These are phyloP conservation scores for Herpomyces periplanetae DNA, from an alignment of 2,329 filamentous ascomycete species.

Conservation along the genomic window DNA sequence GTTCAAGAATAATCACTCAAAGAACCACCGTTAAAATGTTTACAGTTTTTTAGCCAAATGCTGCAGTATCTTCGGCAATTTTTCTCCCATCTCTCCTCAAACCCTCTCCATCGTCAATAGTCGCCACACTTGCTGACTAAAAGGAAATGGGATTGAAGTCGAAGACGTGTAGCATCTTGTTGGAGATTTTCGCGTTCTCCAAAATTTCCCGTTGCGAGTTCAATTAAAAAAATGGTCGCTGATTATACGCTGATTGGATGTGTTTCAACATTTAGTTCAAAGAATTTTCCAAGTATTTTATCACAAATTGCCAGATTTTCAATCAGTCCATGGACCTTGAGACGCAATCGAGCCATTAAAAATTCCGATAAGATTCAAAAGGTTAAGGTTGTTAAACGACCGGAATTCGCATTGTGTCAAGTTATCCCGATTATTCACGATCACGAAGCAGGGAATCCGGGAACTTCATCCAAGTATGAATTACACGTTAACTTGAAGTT, in stretches of 20 bases:
- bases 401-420: constrained; percentile 3
- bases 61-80: constrained; percentile 22
- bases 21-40: constrained; percentile 1
- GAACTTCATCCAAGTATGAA: constrained; percentile 46
- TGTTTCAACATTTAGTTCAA: too few relatives aligned
- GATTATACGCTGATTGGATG: too few relatives aligned
- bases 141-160: too few relatives aligned
- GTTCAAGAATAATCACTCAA: constrained; percentile 7
- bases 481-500: constrained; percentile 38
- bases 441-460: constrained; percentile 47
- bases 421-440: constrained; percentile 40
- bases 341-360: constrained; percentile 1
- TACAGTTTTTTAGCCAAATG: constrained; percentile 26
- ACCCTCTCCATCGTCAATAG: too few relatives aligned
- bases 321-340: constrained; percentile 1
- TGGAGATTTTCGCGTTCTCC: too few relatives aligned
- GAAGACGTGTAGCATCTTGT: too few relatives aligned
- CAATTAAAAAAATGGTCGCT: too few relatives aligned
- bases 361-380: constrained; percentile 2
- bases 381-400: neutral
- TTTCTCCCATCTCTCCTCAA: too few relatives aligned
- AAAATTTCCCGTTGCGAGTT: too few relatives aligned
- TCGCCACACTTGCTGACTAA: too few relatives aligned
- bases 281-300: too few relatives aligned
- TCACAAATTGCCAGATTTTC: constrained; percentile 4